Evolutionary conservation across 2,329 filamentous ascomycete species (phyloP).

Genomic region (Lojkania enalia): DNA sequence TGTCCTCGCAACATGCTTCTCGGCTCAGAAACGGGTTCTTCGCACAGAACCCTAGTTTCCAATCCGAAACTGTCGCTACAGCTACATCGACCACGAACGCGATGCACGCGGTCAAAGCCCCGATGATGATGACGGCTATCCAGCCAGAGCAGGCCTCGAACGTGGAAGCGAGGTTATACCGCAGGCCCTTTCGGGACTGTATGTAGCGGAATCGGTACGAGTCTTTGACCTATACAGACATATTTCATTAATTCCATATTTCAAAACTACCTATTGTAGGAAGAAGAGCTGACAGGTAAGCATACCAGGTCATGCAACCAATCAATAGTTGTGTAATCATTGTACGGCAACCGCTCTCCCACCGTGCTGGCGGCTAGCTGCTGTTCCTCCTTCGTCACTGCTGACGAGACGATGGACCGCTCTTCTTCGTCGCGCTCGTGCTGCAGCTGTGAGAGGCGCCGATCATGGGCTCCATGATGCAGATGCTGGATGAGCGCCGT

Average conservation of each 20-base stretch:
- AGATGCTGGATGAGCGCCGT: constrained; percentile 42
- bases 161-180: constrained; percentile 42
- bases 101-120: constrained; percentile 58
- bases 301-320: constrained; percentile 62
- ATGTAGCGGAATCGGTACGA: constrained; percentile 57
- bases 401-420: constrained; percentile 50
- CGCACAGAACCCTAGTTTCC: constrained; percentile 61
- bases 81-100: constrained; percentile 60
- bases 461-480: constrained; percentile 27
- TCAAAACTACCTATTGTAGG: neutral
- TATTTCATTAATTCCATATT: neutral
- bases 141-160: constrained; percentile 60
- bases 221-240: constrained; percentile 54
- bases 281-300: too few species aligned
- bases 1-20: constrained; percentile 54
- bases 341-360: constrained; percentile 62
- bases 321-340: constrained; percentile 65
- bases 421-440: constrained; percentile 46
- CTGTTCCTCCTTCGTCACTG: constrained; percentile 55
- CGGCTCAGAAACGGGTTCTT: constrained; percentile 51
- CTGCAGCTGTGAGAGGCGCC: constrained; percentile 40
- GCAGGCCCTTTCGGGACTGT: constrained; percentile 49
- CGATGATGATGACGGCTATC: constrained; percentile 59
- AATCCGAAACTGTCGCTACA: constrained; percentile 59
- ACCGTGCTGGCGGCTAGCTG: constrained; percentile 51